These are phyloP conservation scores for Hymenoscyphus scutula DNA, from an alignment of 2,329 filamentous ascomycete genomes.

Conservation along the genomic window DNA sequence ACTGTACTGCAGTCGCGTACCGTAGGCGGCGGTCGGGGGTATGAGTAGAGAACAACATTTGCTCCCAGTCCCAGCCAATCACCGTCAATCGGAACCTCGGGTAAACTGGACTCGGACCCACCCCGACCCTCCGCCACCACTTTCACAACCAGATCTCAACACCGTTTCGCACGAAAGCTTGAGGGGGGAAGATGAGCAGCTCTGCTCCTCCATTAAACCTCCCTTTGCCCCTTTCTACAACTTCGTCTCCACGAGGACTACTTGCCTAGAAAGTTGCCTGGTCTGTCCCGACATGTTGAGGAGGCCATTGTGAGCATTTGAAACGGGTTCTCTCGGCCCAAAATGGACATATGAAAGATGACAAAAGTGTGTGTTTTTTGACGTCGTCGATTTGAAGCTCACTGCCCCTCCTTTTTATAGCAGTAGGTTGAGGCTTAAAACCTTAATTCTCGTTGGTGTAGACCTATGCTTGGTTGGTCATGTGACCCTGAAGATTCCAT, in stretches of 20 bases:
- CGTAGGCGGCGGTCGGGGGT: background rate
- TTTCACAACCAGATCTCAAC: background rate
- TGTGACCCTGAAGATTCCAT: too few species aligned
- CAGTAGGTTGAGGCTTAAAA: slow-evolving; percentile 26
- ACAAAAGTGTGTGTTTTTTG: slow-evolving; percentile 15
- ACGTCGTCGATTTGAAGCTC: slow-evolving; percentile 2
- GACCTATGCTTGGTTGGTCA: too few species aligned
- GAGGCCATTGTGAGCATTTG: slow-evolving; percentile 5
- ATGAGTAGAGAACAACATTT: background rate
- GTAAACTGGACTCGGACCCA: background rate
- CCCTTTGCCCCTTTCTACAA: slow-evolving; percentile 6
- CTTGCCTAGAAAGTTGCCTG: background rate
- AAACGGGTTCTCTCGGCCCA: background rate
- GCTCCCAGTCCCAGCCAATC: background rate
- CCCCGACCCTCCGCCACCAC: background rate
- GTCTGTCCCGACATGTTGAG: background rate
- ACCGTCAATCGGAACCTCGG: background rate
- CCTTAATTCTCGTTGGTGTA: slow-evolving; percentile 20
- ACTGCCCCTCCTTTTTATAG: slow-evolving; percentile 15
- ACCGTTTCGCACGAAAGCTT: background rate
- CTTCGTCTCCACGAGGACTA: background rate
- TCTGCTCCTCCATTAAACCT: slow-evolving; percentile 1
- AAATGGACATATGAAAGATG: background rate
- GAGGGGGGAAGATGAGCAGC: background rate
- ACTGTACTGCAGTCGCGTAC: background rate